Evolutionary conservation across 2,329 filamentous ascomycete genomes (phyloP).

Genomic region (Exophiala bonariae): DNA sequence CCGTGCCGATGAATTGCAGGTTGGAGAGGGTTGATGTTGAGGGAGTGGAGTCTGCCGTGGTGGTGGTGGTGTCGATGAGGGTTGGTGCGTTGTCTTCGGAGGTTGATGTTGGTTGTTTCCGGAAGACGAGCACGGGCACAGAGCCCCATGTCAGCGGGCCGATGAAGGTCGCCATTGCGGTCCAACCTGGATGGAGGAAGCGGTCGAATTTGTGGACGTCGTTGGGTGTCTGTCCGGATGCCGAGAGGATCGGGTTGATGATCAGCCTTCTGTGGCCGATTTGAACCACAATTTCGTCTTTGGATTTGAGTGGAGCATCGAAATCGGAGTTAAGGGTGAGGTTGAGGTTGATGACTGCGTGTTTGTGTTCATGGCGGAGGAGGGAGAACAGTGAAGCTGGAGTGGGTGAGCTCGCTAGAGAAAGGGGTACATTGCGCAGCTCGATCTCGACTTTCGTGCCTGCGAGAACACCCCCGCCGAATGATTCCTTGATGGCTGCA

Average conservation of each 20-base stretch:
- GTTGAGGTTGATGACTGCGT: slow-evolving; percentile 83
- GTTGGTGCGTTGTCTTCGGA: slow-evolving; percentile 5
- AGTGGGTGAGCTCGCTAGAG: slow-evolving; percentile 53
- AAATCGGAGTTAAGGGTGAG: slow-evolving; percentile 81
- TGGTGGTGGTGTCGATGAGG: slow-evolving; percentile 44
- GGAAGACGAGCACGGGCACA: slow-evolving; percentile 88
- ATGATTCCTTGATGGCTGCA: slow-evolving; percentile 73
- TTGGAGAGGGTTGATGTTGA: too few species aligned
- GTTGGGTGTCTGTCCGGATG: slow-evolving; percentile 86
- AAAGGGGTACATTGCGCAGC: slow-evolving; percentile 60
- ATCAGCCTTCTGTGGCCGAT: slow-evolving; percentile 84
- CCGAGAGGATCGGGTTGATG: slow-evolving; percentile 88
- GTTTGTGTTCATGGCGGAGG: slow-evolving; percentile 92
- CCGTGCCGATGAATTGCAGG: slow-evolving; percentile 77
- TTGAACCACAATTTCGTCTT: slow-evolving; percentile 88
- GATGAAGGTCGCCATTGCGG: slow-evolving; percentile 84
- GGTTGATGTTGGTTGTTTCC: slow-evolving; percentile 34
- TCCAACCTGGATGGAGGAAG: slow-evolving; percentile 86
- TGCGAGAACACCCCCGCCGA: slow-evolving; percentile 81
- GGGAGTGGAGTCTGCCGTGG: slow-evolving; percentile 42
- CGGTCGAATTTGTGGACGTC: slow-evolving; percentile 97
- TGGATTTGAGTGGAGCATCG: slow-evolving; percentile 76
- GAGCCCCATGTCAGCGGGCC: slow-evolving; percentile 91
- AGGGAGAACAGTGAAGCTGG: slow-evolving; percentile 82
- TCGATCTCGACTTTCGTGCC: slow-evolving; percentile 82